Conservation (phyloP, 257 asterid genomes). For the Dorcoceras hygrometricum region DNA sequence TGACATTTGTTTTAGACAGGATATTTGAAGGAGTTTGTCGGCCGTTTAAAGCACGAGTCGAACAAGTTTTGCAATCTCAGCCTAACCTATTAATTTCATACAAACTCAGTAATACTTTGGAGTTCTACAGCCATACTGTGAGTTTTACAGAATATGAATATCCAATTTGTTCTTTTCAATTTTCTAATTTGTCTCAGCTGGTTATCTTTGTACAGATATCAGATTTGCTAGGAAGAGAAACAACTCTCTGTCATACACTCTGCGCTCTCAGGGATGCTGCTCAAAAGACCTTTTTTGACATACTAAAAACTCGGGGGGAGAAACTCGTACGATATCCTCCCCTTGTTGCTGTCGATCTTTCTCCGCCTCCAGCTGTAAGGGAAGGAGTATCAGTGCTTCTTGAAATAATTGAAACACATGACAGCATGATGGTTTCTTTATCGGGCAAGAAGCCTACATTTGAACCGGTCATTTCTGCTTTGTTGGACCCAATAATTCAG, state of each 20-base stretch:
- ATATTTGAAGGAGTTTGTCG: constrained; percentile 98
- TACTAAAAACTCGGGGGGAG: constrained; percentile 89
- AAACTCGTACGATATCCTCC: constrained; percentile 95
- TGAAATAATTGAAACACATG: constrained; percentile 82
- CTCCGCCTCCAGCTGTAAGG: constrained; percentile 87
- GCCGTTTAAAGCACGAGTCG: constrained; percentile 96
- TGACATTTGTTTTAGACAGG: constrained; percentile 91
- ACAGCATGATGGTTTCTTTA: constrained; percentile 79
- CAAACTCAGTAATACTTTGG: constrained; percentile 88
- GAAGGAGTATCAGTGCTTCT: constrained; percentile 88
- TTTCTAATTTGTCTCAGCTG: constrained; percentile 22
- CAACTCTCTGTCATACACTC: constrained; percentile 85
- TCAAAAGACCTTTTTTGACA: constrained; percentile 81
- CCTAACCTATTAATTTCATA: constrained; percentile 82
- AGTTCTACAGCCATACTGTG: constrained; percentile 93
- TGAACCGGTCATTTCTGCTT: constrained; percentile 88
- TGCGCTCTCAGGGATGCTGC: constrained; percentile 95
- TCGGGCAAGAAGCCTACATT: constrained; percentile 75
- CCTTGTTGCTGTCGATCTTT: constrained; percentile 81
- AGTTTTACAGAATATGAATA: constrained; percentile 32
- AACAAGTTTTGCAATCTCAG: constrained; percentile 97
- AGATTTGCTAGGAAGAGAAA: constrained; percentile 87
- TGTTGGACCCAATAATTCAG: constrained; percentile 95
- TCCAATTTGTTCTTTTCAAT: constrained; percentile 16
- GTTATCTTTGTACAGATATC: constrained; percentile 55